Evolutionary conservation across 768 basidiomycete genomes (phyloP), one percentile per base, ranked within the genome.

Genomic region (Termitomyces sp.): DNA sequence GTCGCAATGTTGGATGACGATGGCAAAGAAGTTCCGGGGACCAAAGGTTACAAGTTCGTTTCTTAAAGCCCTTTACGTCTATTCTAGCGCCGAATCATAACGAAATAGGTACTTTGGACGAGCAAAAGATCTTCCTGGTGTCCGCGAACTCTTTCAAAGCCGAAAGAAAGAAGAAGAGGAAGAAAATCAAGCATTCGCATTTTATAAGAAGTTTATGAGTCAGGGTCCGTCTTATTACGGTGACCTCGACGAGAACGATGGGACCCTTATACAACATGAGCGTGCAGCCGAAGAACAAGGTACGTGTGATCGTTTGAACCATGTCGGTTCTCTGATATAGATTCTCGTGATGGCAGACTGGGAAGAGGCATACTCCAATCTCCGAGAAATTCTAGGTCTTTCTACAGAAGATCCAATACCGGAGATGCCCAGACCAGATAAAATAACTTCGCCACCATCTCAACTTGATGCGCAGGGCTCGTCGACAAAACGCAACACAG

Each of bases 1-100:
- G 91, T 95, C 13, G 88, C 93, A 52, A 95, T 95, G 91, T 67
- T 93, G 65, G 93, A 96, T 68, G 93, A 93, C 59, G 95, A 96
- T 66, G 95, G 96, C 12, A 91, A 90, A 72, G 95, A 98, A 71
- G 95, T 98, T 0, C 95, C 95, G 0, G 95, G 95, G 2, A 97
- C 95, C 9, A 89, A 96, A 66, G 96, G 96, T 60, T 98, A 98
- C 83, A 98, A 98, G 95, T 94, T 62, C 55, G 86, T 34, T 18
- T 9, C 20, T 36, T 31, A 0, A 22, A 9, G 18, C 24, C 20
- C n/a, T 54, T 15, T 12, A 16, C 18, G 9, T 30, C 16, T 27
- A 41, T 24, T 24, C 46, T 22, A 53, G 16, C 15, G 50, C 30
- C 49, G 18, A 46, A 22, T 45, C 61, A 45, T 57, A 24, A 51